Evolutionary conservation across 257 asterid genomes (phyloP).

Genomic region (Solanum neorickii): DNA sequence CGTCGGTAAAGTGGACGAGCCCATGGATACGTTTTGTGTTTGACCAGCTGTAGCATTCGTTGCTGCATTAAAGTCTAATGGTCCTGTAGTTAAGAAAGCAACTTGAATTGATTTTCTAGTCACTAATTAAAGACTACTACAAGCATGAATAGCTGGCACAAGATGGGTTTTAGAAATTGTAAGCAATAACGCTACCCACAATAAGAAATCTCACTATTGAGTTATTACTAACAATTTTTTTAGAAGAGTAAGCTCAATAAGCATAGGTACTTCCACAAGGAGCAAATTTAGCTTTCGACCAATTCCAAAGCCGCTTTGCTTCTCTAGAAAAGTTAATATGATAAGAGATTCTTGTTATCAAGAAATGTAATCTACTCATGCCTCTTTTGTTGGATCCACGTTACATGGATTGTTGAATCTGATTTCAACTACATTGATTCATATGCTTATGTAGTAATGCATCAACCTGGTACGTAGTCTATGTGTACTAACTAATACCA

Average conservation of each 20-base stretch:
- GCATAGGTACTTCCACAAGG: neutral
- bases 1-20: neutral
- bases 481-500: too few relatives aligned
- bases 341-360: neutral
- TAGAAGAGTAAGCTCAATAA: neutral
- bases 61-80: neutral
- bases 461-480: too few relatives aligned
- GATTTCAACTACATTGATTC: too few relatives aligned
- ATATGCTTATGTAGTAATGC: too few relatives aligned
- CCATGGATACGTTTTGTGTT: neutral
- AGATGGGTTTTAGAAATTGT: neutral
- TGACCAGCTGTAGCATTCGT: neutral
- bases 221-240: neutral
- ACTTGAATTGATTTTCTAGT: neutral
- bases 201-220: neutral
- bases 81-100: neutral
- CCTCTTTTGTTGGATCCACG: too few relatives aligned
- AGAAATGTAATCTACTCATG: too few relatives aligned
- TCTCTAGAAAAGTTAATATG: neutral
- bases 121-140: neutral
- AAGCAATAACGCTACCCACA: neutral
- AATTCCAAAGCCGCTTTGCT: neutral
- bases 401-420: too few relatives aligned
- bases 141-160: neutral
- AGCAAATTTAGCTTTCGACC: neutral